phyloP scores from a whole-genome alignment of 805 yeast species.

The Wickerhamiella occidentalis region DNA sequence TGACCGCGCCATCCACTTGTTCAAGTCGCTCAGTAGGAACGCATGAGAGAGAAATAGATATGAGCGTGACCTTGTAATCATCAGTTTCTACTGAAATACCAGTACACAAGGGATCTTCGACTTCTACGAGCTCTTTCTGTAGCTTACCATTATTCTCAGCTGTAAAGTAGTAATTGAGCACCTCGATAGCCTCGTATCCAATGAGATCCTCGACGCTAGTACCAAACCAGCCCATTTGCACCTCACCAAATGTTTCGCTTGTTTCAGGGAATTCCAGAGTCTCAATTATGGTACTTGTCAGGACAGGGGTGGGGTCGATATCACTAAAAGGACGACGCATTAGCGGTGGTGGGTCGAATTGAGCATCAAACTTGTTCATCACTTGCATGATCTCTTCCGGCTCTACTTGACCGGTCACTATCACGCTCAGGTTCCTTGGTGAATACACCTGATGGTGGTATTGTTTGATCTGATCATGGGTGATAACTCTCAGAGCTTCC shows the following conservation, averaged over 20 bases:
- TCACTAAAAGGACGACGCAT: conserved; percentile 48
- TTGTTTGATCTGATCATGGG: conserved; percentile 58
- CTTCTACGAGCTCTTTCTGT: conserved; percentile 60
- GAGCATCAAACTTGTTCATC: conserved; percentile 44
- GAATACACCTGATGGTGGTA: conserved; percentile 66
- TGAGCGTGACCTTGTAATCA: conserved; percentile 52
- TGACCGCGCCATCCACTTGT: conserved; percentile 41
- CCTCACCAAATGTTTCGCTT: conserved; percentile 74
- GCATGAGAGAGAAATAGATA: conserved; percentile 47
- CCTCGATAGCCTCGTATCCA: conserved; percentile 55
- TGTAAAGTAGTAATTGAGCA: conserved; percentile 61
- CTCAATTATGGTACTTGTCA: conserved; percentile 33
- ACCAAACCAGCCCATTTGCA: conserved; percentile 69
- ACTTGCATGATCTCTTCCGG: conserved; percentile 53
- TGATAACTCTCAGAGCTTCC: conserved; percentile 57
- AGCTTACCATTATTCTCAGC: conserved; percentile 68
- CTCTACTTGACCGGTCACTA: conserved; percentile 77
- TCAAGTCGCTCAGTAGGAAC: conserved; percentile 59
- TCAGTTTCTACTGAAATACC: conserved; percentile 59
- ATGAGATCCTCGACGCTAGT: conserved; percentile 45
- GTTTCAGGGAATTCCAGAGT: conserved; percentile 74
- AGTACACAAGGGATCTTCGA: conserved; percentile 70
- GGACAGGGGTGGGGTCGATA: conserved; percentile 31
- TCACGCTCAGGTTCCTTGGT: conserved; percentile 72
- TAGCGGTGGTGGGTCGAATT: conserved; percentile 56